A percentile compares a stretch with the other conserved stretches of the same genome.
Evolutionary conservation across 257 asterid species (phyloP).

Genomic region (Ligustrum vulgare): DNA sequence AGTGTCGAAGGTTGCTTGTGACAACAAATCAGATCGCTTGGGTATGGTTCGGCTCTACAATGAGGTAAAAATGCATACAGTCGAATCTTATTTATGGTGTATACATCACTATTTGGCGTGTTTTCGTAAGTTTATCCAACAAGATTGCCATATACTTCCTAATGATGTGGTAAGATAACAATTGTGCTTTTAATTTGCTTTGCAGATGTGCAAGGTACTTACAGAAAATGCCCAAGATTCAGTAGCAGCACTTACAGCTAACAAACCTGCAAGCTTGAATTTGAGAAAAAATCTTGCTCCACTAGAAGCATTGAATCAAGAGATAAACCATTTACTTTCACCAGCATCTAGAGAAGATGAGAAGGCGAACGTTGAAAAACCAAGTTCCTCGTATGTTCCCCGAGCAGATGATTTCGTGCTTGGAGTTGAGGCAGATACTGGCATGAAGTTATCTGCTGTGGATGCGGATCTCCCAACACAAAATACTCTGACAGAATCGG

Average conservation of each 20-base stretch:
- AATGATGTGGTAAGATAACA: background rate
- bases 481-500: slow-evolving; percentile 11
- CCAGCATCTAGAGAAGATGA: slow-evolving; percentile 29
- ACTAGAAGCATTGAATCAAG: slow-evolving; percentile 42
- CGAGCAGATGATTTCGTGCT: slow-evolving; percentile 15
- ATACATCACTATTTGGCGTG: slow-evolving; percentile 1
- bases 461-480: slow-evolving; percentile 21
- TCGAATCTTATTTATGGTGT: slow-evolving; percentile 1
- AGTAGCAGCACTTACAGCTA: slow-evolving; percentile 35
- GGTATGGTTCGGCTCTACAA: slow-evolving; percentile 70
- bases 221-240: slow-evolving; percentile 45
- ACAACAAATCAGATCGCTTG: slow-evolving; percentile 52
- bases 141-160: background rate
- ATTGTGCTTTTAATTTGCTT: slow-evolving; percentile 10
- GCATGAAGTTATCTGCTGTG: slow-evolving; percentile 17
- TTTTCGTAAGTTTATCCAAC: background rate
- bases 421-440: slow-evolving; percentile 25
- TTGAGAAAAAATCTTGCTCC: slow-evolving; percentile 42
- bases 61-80: slow-evolving; percentile 48
- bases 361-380: slow-evolving; percentile 26
- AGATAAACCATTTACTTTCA: slow-evolving; percentile 54
- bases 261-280: slow-evolving; percentile 37
- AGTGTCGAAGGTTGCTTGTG: slow-evolving; percentile 56
- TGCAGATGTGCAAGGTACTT: slow-evolving; percentile 63
- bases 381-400: slow-evolving; percentile 20